These are phyloP conservation scores for Noccaea caerulescens DNA, from an alignment of 345 rosid genomes.

Conservation along the genomic window DNA sequence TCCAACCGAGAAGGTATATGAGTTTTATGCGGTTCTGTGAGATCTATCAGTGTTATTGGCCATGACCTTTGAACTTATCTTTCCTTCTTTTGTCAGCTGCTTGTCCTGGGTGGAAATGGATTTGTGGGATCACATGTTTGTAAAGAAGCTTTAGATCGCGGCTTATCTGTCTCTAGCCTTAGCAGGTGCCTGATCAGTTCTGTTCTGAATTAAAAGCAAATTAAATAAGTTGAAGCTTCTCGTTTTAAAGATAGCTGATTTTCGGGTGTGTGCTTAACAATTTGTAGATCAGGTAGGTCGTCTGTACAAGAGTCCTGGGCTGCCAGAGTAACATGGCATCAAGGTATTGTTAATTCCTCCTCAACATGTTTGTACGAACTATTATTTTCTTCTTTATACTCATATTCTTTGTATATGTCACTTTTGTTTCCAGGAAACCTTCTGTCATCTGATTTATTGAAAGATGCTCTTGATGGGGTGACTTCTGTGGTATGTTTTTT, in stretches of 20 bases:
- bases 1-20: constrained; percentile 75
- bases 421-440: constrained; percentile 63
- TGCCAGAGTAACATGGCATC: constrained; percentile 72
- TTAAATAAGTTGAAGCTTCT: not conserved
- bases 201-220: not conserved
- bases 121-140: constrained; percentile 94
- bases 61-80: constrained; percentile 22
- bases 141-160: constrained; percentile 84
- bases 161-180: constrained; percentile 80
- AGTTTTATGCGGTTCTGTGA: not conserved
- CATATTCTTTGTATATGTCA: constrained; percentile 17
- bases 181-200: constrained; percentile 65
- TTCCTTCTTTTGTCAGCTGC: constrained; percentile 57
- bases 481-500: constrained; percentile 75
- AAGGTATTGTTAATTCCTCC: constrained; percentile 57
- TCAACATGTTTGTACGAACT: not conserved
- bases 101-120: constrained; percentile 97
- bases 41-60: not conserved
- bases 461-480: constrained; percentile 82
- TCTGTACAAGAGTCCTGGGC: constrained; percentile 82
- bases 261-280: not conserved
- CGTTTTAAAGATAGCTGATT: not conserved
- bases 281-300: constrained; percentile 76
- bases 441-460: constrained; percentile 74
- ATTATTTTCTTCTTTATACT: not conserved